These are phyloP conservation scores for Inga leiocalycina DNA, from an alignment of 306 rosid species.

Conservation along the genomic window DNA sequence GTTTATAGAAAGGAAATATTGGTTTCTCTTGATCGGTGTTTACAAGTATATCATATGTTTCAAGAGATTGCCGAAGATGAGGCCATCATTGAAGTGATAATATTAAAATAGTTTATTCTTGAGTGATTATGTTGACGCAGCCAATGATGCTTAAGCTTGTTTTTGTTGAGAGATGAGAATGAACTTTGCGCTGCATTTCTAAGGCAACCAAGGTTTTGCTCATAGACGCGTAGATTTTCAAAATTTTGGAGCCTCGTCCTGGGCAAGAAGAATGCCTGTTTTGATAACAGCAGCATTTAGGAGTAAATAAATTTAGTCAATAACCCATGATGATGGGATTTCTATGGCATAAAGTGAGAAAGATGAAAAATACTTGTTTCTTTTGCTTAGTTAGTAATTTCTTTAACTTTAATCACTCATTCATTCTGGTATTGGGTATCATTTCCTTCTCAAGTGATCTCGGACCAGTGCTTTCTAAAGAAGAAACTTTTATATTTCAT, in stretches of 20 bases:
- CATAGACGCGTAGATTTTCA: background rate
- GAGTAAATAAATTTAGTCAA: background rate
- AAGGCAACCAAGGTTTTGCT: background rate
- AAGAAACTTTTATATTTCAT: no score
- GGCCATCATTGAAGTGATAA: background rate
- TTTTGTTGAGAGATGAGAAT: background rate
- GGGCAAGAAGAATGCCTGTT: background rate
- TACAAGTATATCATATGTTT: background rate
- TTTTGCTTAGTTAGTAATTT: no score
- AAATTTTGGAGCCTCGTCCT: conserved; percentile 11
- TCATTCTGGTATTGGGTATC: no score
- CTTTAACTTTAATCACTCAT: no score
- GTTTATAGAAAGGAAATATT: background rate
- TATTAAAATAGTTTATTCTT: background rate
- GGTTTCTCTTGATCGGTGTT: background rate
- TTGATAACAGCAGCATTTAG: background rate
- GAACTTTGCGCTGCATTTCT: background rate
- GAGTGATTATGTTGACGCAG: background rate
- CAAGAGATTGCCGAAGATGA: background rate
- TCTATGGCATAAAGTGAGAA: conserved; percentile 1
- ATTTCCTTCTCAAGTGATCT: no score
- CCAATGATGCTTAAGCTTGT: background rate
- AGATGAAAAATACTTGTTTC: no score
- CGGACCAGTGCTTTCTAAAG: no score
- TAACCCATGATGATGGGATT: conserved; percentile 6